Evolutionary conservation across 371 early-diverging fungal genomes (phyloP).

Genomic region (Syncephalastrum sp.): DNA sequence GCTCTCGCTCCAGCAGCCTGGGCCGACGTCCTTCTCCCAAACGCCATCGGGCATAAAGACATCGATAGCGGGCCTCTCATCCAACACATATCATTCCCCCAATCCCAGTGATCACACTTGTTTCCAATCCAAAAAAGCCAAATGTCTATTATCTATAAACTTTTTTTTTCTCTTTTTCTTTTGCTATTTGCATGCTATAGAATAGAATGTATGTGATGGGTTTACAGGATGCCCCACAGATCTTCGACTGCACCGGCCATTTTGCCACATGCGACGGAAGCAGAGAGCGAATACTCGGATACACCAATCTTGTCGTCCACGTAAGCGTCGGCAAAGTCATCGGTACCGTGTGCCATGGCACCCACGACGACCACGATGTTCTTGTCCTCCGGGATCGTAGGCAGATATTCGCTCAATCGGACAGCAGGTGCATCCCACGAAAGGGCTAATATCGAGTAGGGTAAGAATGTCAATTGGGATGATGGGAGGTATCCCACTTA

Average conservation of each 20-base stretch:
- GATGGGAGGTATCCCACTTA: constrained; percentile 27
- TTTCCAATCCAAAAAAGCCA: too few relatives aligned
- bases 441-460: constrained; percentile 52
- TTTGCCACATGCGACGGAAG: constrained; percentile 88
- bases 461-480: background rate
- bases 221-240: constrained; percentile 77
- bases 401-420: constrained; percentile 76
- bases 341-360: constrained; percentile 96
- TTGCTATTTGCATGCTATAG: too few relatives aligned
- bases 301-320: constrained; percentile 96
- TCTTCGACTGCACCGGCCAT: constrained; percentile 85
- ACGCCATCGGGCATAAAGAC: too few relatives aligned
- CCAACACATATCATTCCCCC: too few relatives aligned
- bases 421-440: constrained; percentile 93
- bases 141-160: too few relatives aligned
- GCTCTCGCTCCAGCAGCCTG: too few relatives aligned
- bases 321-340: constrained; percentile 92
- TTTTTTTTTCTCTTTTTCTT: too few relatives aligned
- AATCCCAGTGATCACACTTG: too few relatives aligned
- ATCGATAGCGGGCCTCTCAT: too few relatives aligned
- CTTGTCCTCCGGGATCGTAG: constrained; percentile 76
- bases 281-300: constrained; percentile 90
- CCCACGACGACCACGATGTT: constrained; percentile 91
- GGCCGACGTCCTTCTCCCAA: too few relatives aligned
- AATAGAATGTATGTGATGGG: background rate